Conservation (phyloP, 2,329 filamentous ascomycete species). For the Ophiostoma angusticollis region DNA sequence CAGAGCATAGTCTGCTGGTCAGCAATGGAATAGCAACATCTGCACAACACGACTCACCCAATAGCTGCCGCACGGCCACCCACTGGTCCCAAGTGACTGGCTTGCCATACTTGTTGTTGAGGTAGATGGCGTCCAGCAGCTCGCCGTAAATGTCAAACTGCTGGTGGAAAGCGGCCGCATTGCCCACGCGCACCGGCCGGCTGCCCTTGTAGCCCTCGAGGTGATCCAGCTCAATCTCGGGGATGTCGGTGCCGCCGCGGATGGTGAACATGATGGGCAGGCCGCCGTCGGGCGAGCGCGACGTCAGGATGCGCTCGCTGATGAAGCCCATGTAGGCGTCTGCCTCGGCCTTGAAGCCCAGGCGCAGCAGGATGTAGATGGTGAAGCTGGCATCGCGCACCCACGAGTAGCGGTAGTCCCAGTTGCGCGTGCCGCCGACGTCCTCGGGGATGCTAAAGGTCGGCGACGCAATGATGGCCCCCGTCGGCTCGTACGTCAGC, state of each 20-base stretch:
- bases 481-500: conserved; percentile 65
- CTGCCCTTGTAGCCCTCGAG: conserved; percentile 62
- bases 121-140: conserved; percentile 63
- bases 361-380: conserved; percentile 62
- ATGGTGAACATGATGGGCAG: conserved; percentile 77
- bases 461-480: conserved; percentile 62
- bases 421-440: conserved; percentile 52
- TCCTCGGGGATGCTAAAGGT: conserved; percentile 69
- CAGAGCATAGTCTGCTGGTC: conserved; percentile 61
- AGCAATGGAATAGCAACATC: too few relatives aligned
- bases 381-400: conserved; percentile 67
- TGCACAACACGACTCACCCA: conserved; percentile 37
- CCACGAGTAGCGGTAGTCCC: conserved; percentile 70
- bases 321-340: conserved; percentile 72
- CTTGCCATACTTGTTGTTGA: conserved; percentile 70
- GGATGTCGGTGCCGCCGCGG: conserved; percentile 59
- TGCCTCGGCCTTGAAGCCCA: conserved; percentile 64
- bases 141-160: conserved; percentile 74
- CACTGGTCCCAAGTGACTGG: conserved; percentile 67
- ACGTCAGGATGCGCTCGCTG: conserved; percentile 53
- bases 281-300: conserved; percentile 44
- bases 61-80: conserved; percentile 55
- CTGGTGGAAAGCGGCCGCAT: conserved; percentile 61
- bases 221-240: conserved; percentile 55
- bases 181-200: conserved; percentile 61